phyloP scores from a whole-genome alignment of 306 rosid genomes.

The Ormosia emarginata region DNA sequence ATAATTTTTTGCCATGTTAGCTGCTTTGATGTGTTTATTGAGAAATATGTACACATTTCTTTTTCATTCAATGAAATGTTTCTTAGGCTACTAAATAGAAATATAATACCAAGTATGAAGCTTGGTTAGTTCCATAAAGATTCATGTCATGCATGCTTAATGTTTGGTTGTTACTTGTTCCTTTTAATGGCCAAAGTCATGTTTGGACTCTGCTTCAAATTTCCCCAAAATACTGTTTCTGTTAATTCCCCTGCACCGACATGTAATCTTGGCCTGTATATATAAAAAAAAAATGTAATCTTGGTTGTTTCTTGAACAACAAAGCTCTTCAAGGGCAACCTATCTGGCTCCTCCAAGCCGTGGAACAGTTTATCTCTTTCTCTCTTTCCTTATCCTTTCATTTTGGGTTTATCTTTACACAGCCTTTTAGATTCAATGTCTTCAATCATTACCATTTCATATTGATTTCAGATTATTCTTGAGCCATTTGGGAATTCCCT shows the following conservation, averaged over 20 bases:
- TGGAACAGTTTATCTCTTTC: slow-evolving; percentile 58
- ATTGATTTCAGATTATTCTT: not conserved
- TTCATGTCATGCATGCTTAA: not conserved
- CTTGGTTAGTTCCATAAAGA: not conserved
- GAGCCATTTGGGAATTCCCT: not conserved
- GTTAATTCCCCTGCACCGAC: not conserved
- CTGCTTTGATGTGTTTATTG: not conserved
- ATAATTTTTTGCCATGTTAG: not conserved
- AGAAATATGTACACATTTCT: not conserved
- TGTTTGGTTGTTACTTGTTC: slow-evolving; percentile 6
- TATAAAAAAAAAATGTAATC: not conserved
- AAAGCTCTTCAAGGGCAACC: slow-evolving; percentile 94
- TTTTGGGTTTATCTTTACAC: not conserved
- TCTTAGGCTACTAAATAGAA: not conserved
- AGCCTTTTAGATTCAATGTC: not conserved
- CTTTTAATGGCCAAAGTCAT: not conserved
- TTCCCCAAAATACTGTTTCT: not conserved
- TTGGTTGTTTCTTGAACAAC: slow-evolving; percentile 41
- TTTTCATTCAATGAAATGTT: not conserved
- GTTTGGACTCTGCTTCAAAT: not conserved
- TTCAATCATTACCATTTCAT: not conserved
- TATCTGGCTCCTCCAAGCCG: slow-evolving; percentile 79
- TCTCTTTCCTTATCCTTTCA: not conserved
- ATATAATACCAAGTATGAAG: not conserved
- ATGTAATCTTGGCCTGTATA: too few relatives aligned